A percentile compares a stretch with the other conserved stretches of the same genome.
Evolutionary conservation across 1,139 yeast species (phyloP).

Genomic region (Nakaseomyces glabratus): DNA sequence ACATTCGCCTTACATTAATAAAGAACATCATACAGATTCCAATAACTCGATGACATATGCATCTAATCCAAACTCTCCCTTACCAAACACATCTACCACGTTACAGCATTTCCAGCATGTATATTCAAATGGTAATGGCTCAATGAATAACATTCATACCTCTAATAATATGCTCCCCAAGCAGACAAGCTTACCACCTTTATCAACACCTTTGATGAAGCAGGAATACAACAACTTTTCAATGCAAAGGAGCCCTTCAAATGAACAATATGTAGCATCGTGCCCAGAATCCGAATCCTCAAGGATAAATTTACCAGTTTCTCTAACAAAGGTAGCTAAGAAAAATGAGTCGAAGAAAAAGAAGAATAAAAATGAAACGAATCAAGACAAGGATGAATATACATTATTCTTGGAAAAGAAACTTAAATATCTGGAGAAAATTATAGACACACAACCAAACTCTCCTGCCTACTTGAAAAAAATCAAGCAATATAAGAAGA

Average conservation of each 20-base stretch:
- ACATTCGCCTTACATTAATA: no score
- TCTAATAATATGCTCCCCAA: background rate
- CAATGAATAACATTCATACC: background rate
- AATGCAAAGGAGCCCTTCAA: background rate
- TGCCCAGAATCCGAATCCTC: background rate
- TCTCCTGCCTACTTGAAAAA: constrained; percentile 25
- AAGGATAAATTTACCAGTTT: background rate
- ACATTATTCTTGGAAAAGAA: constrained; percentile 45
- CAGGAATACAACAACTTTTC: background rate
- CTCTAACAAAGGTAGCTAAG: background rate
- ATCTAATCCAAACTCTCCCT: background rate
- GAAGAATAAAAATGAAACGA: background rate
- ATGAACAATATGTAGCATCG: no score
- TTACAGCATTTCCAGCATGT: background rate
- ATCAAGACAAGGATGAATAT: constrained; percentile 39
- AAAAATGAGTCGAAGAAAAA: background rate
- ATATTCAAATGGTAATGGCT: background rate
- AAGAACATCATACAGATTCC: no score
- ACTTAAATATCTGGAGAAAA: constrained; percentile 40
- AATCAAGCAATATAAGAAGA: constrained; percentile 36
- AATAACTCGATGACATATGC: no score
- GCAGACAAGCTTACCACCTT: background rate
- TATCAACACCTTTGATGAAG: constrained; percentile 3
- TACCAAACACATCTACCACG: background rate
- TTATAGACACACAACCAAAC: constrained; percentile 32